Evolutionary conservation across 345 rosid genomes (phyloP), one percentile per base, ranked within the genome.

Genomic region (Litchi chinensis): DNA sequence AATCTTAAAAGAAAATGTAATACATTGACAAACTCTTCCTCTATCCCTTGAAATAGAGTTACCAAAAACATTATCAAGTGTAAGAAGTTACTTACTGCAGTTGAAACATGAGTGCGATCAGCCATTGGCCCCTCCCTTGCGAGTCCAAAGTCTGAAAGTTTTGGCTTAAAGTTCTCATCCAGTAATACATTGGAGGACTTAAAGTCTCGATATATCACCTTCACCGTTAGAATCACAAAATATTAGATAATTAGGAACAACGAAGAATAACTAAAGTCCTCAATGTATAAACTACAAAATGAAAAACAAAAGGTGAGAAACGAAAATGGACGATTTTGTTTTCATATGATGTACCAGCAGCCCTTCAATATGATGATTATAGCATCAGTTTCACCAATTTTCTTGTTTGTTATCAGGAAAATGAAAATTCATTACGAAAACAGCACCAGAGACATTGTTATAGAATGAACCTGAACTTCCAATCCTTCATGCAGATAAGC

Each of bases 121-220:
- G 83, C 92, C 28, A 82, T 54, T 46, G 98, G 99, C 8, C 99
- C 99, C 79, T 91, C 98, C 88, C 99, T 87, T 0, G 98, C 99
- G 43, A 95, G 92, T 3, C 99, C 98, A 66, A 93, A 95, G 84
- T 95, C 98, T 8, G 98, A 93, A 80, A 95, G 92, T 84, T 88
- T 95, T 5, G 99, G 90, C 18, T 85, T 85, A 65, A 90, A 87
- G 21, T 87, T 82, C 67, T 91, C 93, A 70, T 95, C 87, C 82
- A 95, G 60, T 56, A 93, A 86, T 43, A 95, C 91, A 68, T 95
- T 95, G 16, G 99, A 92, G 3, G 93, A 83, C 71, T 95, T 95
- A 80, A 92, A 89, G 79, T 95, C 98, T 65, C 98, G 79, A 84
- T 85, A 93, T 77, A 95, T 95, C 67, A 93, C 91, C 98, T 93